A percentile compares a stretch with the other conserved stretches of the same genome.
phyloP scores from a whole-genome alignment of 169 alveolate species.

The Plasmodium adleri region DNA sequence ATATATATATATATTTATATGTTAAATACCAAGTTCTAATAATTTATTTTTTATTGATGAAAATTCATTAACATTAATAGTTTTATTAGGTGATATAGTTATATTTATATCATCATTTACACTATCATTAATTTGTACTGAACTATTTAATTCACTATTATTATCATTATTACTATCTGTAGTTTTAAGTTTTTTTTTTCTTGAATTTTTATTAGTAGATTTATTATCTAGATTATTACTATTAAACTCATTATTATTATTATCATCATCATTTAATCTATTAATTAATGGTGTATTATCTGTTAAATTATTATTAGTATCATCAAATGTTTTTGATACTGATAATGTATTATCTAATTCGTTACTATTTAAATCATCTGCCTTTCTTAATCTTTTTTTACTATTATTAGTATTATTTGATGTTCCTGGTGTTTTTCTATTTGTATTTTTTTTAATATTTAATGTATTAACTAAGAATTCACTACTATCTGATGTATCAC shows the following conservation, averaged over 20 bases:
- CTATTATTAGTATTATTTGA: conserved; percentile 9
- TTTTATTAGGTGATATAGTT: conserved; percentile 50
- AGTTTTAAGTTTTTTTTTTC: background rate
- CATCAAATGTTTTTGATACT: conserved; percentile 11
- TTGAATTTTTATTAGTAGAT: conserved; percentile 7
- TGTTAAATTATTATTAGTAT: background rate
- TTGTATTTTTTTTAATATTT: conserved; percentile 20
- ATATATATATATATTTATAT: background rate
- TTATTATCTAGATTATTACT: background rate
- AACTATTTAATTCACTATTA: background rate
- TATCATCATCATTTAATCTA: background rate
- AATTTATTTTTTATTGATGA: conserved; percentile 60
- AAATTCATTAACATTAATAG: conserved; percentile 53
- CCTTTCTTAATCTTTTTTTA: conserved; percentile 44
- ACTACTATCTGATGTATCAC: conserved; percentile 69
- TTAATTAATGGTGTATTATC: conserved; percentile 26
- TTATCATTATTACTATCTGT: background rate
- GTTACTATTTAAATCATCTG: conserved; percentile 2
- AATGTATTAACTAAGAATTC: conserved; percentile 46
- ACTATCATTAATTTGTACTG: background rate
- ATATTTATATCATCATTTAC: background rate
- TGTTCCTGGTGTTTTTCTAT: conserved; percentile 15
- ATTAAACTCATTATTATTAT: background rate
- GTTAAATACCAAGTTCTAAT: conserved; percentile 62
- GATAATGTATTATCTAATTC: conserved; percentile 32